Evolutionary conservation across 805 yeast genomes (phyloP), one percentile per base, ranked within the genome.

Genomic region (Suhomyces prunicola): DNA sequence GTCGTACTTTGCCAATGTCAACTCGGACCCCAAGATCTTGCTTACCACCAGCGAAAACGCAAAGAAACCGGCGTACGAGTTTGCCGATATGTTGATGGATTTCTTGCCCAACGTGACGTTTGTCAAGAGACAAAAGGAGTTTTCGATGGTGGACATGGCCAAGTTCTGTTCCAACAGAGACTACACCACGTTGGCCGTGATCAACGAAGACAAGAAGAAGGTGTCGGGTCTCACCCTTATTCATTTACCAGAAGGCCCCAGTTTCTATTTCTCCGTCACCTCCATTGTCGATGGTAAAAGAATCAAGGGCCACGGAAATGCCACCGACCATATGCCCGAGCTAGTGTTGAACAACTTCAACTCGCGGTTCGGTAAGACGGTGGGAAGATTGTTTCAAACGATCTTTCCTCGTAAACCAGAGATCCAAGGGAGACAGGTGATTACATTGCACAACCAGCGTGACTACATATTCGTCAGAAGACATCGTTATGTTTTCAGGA

Each of bases 401-500:
- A 76, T 94, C 42, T 90, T 93, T 72, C 99, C 99, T 8, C 92
- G 88, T 55, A 81, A 82, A 55, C 99, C 99, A 1, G 97, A 94
- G 65, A 83, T 94, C 61, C 88, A 88, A 68, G 99, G 99, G 27
- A 82, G 99, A 63, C 97, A 94, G 68, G 99, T 90, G 45, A 87
- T 94, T 27, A 94, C 99, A 0, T 73, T 94, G 66, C 99, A 94
- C 69, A 94, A 94, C 68, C 99, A 94, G 69, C 81, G 99, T 77
- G 99, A 94, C 69, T 94, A 80, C 68, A 88, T 94, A 44, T 94
- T 94, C 64, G 93, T 94, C 79, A 82, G 99, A 73, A 84, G 97
- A 73, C 99, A 94, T 67, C 82, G 99, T 63, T 94, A 94, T 63
- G 76, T 90, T 1, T 94, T 94, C 73, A 80, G 83, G 65, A 88